phyloP scores from a whole-genome alignment of 2,329 filamentous ascomycete genomes.

The Colletotrichum tofieldiae region DNA sequence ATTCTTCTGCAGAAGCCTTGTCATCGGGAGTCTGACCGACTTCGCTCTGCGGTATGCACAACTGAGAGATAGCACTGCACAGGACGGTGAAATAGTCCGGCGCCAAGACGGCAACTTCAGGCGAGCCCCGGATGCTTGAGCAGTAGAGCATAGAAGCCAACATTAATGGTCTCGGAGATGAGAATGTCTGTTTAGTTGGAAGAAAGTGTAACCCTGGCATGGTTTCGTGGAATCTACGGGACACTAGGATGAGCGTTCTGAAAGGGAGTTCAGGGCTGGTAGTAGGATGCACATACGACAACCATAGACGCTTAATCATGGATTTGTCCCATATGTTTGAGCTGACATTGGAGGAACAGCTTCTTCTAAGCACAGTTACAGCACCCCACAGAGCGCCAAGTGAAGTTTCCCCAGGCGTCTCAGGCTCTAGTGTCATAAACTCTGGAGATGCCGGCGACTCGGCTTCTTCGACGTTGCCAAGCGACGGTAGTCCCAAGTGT shows the following conservation, averaged over 20 bases:
- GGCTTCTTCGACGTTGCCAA: conserved; percentile 43
- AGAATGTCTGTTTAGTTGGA: conserved; percentile 59
- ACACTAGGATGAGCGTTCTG: not conserved
- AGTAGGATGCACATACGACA: conserved; percentile 46
- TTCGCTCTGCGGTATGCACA: conserved; percentile 54
- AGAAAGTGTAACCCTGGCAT: conserved; percentile 63
- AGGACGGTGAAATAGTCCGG: conserved; percentile 57
- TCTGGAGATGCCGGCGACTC: conserved; percentile 12
- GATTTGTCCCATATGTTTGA: conserved; percentile 51
- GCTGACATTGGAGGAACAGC: conserved; percentile 46
- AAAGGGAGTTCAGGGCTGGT: not conserved
- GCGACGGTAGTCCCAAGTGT: conserved; percentile 46
- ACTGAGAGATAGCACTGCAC: conserved; percentile 57
- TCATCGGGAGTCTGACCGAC: conserved; percentile 47
- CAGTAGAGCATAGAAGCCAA: conserved; percentile 62
- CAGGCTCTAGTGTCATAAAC: not conserved
- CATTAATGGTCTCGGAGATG: conserved; percentile 58
- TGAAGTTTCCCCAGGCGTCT: conserved; percentile 28
- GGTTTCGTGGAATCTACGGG: conserved; percentile 58
- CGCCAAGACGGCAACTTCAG: conserved; percentile 54
- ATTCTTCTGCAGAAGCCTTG: conserved; percentile 51
- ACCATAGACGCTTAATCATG: conserved; percentile 54
- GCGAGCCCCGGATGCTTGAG: conserved; percentile 53
- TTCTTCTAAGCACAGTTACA: conserved; percentile 49
- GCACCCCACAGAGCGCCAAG: conserved; percentile 51